Conservation (phyloP, 306 rosid genomes). For the Castanospermum australe region DNA sequence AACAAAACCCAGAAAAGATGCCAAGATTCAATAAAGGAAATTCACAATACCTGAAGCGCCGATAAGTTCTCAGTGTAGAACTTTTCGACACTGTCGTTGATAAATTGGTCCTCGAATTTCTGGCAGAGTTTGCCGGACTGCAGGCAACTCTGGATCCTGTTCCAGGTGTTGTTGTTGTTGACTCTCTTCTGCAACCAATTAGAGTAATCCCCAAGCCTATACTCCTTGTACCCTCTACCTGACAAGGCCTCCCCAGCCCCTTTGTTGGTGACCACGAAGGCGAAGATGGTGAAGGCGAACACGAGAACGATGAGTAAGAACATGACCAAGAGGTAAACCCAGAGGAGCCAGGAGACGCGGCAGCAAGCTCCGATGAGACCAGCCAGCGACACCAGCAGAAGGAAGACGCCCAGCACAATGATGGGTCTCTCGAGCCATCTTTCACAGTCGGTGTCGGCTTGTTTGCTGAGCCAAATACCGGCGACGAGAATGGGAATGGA, state of each 20-base stretch:
- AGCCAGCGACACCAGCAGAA: slow-evolving; percentile 60
- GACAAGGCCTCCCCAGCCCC: slow-evolving; percentile 61
- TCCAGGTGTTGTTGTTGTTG: slow-evolving; percentile 49
- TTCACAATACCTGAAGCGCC: slow-evolving; percentile 61
- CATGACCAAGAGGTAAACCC: slow-evolving; percentile 80
- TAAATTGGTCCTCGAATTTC: neutral
- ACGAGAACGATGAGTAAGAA: slow-evolving; percentile 69
- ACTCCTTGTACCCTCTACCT: slow-evolving; percentile 60
- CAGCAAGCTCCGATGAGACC: slow-evolving; percentile 83
- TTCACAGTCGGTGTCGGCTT: slow-evolving; percentile 63
- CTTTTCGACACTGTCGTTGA: slow-evolving; percentile 3
- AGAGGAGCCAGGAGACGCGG: slow-evolving; percentile 63
- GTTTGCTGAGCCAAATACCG: slow-evolving; percentile 68
- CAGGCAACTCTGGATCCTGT: slow-evolving; percentile 64
- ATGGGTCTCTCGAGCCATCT: slow-evolving; percentile 62
- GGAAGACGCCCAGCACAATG: slow-evolving; percentile 61
- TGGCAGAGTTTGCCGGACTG: slow-evolving; percentile 54
- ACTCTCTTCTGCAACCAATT: slow-evolving; percentile 83
- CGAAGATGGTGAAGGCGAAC: slow-evolving; percentile 64
- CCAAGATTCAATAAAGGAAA: neutral
- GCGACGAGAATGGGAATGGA: slow-evolving; percentile 64
- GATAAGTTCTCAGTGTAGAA: slow-evolving; percentile 42
- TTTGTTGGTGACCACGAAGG: slow-evolving; percentile 63
- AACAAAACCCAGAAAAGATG: neutral
- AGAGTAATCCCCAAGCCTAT: slow-evolving; percentile 80